These are phyloP conservation scores for Dipodascus albidus DNA, from an alignment of 805 yeast species.

Conservation along the genomic window DNA sequence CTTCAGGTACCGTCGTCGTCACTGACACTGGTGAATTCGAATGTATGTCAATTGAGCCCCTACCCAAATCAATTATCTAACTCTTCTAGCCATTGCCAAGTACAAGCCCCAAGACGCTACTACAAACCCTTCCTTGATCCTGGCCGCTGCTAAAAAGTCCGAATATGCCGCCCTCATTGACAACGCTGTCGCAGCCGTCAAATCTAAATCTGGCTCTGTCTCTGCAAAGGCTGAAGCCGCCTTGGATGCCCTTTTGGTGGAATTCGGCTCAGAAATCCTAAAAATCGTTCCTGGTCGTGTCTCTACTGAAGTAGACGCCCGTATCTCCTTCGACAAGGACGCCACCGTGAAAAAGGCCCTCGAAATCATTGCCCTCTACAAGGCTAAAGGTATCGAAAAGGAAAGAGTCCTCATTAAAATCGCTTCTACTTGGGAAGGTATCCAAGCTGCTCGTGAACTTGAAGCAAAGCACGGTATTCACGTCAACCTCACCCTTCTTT, in stretches of 20 bases:
- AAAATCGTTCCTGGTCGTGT: constrained; percentile 97
- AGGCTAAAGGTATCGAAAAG: constrained; percentile 72
- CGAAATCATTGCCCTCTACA: constrained; percentile 78
- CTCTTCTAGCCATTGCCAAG: constrained; percentile 60
- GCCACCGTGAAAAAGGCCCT: constrained; percentile 91
- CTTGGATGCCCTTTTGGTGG: constrained; percentile 85
- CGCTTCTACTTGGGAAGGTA: constrained; percentile 99
- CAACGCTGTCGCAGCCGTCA: constrained; percentile 79
- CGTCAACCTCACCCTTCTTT: constrained; percentile 88
- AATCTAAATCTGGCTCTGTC: constrained; percentile 31
- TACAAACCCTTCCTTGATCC: constrained; percentile 93
- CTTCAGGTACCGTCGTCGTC: constrained; percentile 91
- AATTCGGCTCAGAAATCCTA: constrained; percentile 89
- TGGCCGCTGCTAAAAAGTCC: constrained; percentile 88
- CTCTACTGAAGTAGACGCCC: constrained; percentile 98
- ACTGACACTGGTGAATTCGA: constrained; percentile 99
- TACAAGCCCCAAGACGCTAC: constrained; percentile 99
- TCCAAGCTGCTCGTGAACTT: constrained; percentile 93
- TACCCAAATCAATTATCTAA: too few relatives aligned
- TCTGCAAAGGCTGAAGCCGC: constrained; percentile 67
- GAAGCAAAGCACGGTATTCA: constrained; percentile 86
- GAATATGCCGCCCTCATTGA: constrained; percentile 86
- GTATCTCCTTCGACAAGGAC: constrained; percentile 90
- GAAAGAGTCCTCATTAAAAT: constrained; percentile 91
- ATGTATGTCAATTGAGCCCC: constrained; percentile 29